A percentile compares a stretch with the other conserved stretches of the same genome.
phyloP scores from a whole-genome alignment of 306 rosid genomes.

The Dryas drummondii region DNA sequence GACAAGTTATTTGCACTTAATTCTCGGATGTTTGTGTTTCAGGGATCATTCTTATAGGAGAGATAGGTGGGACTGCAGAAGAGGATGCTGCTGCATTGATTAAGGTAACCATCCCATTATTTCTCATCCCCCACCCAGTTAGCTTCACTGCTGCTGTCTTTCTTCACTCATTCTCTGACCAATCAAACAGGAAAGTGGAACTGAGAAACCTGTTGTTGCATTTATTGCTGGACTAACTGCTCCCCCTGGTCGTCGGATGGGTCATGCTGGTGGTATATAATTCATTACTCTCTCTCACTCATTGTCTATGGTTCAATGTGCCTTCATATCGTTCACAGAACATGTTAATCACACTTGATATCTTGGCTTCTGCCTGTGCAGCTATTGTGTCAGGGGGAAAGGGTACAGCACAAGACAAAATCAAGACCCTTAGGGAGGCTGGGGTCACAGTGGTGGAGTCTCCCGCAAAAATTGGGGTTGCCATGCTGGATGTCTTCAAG shows the following conservation, averaged over 20 bases:
- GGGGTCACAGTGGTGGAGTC: slow-evolving; percentile 96
- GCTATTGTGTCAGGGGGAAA: slow-evolving; percentile 99
- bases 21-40: slow-evolving; percentile 30
- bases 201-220: slow-evolving; percentile 91
- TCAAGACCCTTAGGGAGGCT: slow-evolving; percentile 78
- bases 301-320: not conserved
- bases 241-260: slow-evolving; percentile 99
- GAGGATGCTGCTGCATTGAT: slow-evolving; percentile 99
- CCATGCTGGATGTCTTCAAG: slow-evolving; percentile 88
- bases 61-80: slow-evolving; percentile 99
- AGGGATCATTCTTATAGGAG: slow-evolving; percentile 95
- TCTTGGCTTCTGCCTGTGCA: slow-evolving; percentile 42
- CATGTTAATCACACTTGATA: not conserved
- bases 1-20: not conserved
- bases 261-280: slow-evolving; percentile 91
- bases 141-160: not conserved
- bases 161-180: slow-evolving; percentile 8
- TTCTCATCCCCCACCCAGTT: not conserved
- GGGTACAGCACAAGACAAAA: slow-evolving; percentile 98
- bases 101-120: slow-evolving; percentile 49
- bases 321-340: not conserved
- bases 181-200: slow-evolving; percentile 83
- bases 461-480: slow-evolving; percentile 86
- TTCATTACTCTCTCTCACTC: not conserved
- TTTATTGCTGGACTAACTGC: slow-evolving; percentile 99